Conservation (phyloP, 2,329 filamentous ascomycete genomes). For the Arachnopeziza araneosa region DNA sequence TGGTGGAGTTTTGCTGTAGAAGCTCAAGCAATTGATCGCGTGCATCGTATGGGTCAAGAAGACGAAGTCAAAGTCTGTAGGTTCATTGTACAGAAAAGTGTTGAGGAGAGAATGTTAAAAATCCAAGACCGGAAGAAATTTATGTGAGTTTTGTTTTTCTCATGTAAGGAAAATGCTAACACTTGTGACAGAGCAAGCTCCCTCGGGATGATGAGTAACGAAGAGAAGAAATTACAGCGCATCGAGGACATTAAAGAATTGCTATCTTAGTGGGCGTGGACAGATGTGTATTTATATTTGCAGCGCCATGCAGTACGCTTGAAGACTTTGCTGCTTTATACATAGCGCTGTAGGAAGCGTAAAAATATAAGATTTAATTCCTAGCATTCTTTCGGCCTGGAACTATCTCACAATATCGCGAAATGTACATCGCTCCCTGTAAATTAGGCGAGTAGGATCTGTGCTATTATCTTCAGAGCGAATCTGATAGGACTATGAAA, state of each 20-base stretch:
- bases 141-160: conserved; percentile 52
- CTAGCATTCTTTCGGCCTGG: too few relatives aligned
- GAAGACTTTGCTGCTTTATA: neutral
- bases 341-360: neutral
- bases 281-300: neutral
- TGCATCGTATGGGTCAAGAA: conserved; percentile 94
- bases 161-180: conserved; percentile 10
- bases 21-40: conserved; percentile 93
- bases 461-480: too few relatives aligned
- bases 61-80: conserved; percentile 78
- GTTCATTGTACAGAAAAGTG: conserved; percentile 85
- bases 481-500: too few relatives aligned
- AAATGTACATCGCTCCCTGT: neutral
- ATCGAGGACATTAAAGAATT: conserved; percentile 94
- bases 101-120: conserved; percentile 90
- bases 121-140: conserved; percentile 97
- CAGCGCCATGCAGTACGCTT: neutral
- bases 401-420: neutral
- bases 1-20: conserved; percentile 99
- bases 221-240: conserved; percentile 82
- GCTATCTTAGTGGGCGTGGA: conserved; percentile 36
- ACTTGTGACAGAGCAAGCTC: conserved; percentile 68
- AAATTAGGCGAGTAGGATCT: too few relatives aligned
- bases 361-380: neutral
- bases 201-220: conserved; percentile 88